Evolutionary conservation across 441 rosid species (phyloP), one percentile per base, ranked within the genome.

Genomic region (Syzygium malaccense): DNA sequence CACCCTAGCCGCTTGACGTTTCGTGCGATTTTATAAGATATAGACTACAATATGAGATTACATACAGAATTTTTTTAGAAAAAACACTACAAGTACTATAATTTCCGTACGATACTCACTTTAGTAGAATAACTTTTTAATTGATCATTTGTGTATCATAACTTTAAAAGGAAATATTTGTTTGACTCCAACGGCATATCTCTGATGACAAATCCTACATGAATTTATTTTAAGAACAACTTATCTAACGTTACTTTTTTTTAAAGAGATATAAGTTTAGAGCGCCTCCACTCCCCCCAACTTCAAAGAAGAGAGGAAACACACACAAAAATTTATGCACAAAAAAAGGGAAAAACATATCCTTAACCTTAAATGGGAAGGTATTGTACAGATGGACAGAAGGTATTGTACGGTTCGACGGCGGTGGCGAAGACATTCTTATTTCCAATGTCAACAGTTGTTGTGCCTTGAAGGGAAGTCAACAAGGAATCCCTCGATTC

Each of bases 291-390:
- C 83, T 54, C 56, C 57, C 18, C 25, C 57, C 25, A 51, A 53
- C 84, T 57, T 85, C 89, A 85, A 85, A 55, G 87, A 23, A 66
- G 32, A 37, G 20, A 75, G 45, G 55, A 23, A 17, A 33, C 32
- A 11, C n/a, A 14, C 41, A 25, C 9, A 32, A 28, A 51, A 48
- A 64, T 17, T 64, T 86, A 86, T 85, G 26, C 30, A 49, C 85
- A 83, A 54, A 88, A 51, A n/a, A 80, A n/a, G 33, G 53, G 78
- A 53, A 62, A 88, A 79, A 15, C 18, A 45, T 18, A 66, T 75
- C n/a, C 57, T 15, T 12, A 85, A 68, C 32, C 4, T 30, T 57
- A 90, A 90, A 97, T 98, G 98, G 99, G 30, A 97, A 96, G 91
- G 91, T 96, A 58, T 85, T 95, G 1, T 45, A 94, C 95, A 86